Percentiles rank a stretch among this genome's conserved stretches.
Evolutionary conservation across 352 stramenopile genomes (phyloP).

Genomic region (Phytopythium oedochilum): DNA sequence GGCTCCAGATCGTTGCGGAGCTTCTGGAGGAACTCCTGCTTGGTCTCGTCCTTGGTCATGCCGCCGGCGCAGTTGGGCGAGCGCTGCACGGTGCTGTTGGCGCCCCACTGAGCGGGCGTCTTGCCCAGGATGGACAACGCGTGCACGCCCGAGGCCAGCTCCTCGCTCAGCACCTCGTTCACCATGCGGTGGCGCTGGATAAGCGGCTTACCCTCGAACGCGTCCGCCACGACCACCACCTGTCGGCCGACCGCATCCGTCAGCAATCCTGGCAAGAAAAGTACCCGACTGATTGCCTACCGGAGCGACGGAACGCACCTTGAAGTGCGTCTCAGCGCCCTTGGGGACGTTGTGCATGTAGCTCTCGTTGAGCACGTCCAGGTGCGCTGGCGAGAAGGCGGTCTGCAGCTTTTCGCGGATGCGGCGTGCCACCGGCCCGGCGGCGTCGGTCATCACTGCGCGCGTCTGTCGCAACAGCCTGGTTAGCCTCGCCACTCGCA

Average conservation of each 20-base stretch:
- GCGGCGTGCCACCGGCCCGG: constrained; percentile 44
- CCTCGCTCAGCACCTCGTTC: constrained; percentile 83
- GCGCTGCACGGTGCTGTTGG: constrained; percentile 38
- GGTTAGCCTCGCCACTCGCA: neutral
- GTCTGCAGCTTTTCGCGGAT: constrained; percentile 64
- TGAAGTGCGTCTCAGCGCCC: constrained; percentile 95
- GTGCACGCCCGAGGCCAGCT: constrained; percentile 88
- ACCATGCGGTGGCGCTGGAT: constrained; percentile 91
- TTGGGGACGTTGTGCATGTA: constrained; percentile 95
- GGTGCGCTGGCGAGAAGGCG: constrained; percentile 55
- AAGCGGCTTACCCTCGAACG: constrained; percentile 87
- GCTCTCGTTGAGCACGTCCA: constrained; percentile 93
- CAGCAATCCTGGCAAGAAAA: no score
- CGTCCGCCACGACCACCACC: constrained; percentile 89
- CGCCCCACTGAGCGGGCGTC: constrained; percentile 90
- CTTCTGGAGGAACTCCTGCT: constrained; percentile 53
- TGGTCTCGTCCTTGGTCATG: constrained; percentile 65
- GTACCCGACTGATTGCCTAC: no score
- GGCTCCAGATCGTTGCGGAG: constrained; percentile 17
- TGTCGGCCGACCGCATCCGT: no score
- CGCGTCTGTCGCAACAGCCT: neutral
- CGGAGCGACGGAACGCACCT: no score
- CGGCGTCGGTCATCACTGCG: constrained; percentile 27
- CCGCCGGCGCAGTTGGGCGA: constrained; percentile 73
- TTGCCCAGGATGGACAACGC: constrained; percentile 95